These are phyloP conservation scores for Kwoniella sp. DNA, from an alignment of 768 basidiomycete species.

Conservation along the genomic window DNA sequence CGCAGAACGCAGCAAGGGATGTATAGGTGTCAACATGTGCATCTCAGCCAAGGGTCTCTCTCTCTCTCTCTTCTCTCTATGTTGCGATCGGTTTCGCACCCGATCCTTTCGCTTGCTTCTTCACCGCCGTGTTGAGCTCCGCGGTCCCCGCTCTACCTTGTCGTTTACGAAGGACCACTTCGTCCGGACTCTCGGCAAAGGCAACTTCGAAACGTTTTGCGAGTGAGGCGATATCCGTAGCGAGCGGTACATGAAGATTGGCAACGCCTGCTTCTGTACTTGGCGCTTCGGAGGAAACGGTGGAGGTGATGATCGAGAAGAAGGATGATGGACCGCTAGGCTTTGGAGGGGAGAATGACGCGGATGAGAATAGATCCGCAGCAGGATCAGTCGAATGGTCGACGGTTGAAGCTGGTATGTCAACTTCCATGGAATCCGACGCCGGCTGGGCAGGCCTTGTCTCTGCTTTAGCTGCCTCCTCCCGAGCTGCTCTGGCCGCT, in stretches of 20 bases:
- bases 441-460: not conserved
- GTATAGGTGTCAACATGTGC: constrained; percentile 8
- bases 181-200: constrained; percentile 79
- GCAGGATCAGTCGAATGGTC: not conserved
- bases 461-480: constrained; percentile 18
- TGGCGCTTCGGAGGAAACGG: constrained; percentile 3
- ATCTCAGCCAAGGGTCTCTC: constrained; percentile 28
- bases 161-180: constrained; percentile 63
- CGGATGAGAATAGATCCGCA: constrained; percentile 27
- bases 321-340: constrained; percentile 29
- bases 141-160: constrained; percentile 43
- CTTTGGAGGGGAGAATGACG: constrained; percentile 4
- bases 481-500: constrained; percentile 50
- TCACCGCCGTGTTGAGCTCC: constrained; percentile 24
- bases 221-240: constrained; percentile 24
- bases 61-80: constrained; percentile 53
- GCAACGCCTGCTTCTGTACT: constrained; percentile 17
- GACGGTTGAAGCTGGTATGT: not conserved
- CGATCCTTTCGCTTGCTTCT: constrained; percentile 28
- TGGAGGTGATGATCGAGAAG: constrained; percentile 30
- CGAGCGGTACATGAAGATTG: constrained; percentile 33
- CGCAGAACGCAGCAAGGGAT: not conserved
- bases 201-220: constrained; percentile 63
- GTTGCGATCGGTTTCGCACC: constrained; percentile 17
- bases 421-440: constrained; percentile 5